These are phyloP conservation scores for Huntiella abstrusa DNA, from an alignment of 2,329 filamentous ascomycete genomes.

Conservation along the genomic window DNA sequence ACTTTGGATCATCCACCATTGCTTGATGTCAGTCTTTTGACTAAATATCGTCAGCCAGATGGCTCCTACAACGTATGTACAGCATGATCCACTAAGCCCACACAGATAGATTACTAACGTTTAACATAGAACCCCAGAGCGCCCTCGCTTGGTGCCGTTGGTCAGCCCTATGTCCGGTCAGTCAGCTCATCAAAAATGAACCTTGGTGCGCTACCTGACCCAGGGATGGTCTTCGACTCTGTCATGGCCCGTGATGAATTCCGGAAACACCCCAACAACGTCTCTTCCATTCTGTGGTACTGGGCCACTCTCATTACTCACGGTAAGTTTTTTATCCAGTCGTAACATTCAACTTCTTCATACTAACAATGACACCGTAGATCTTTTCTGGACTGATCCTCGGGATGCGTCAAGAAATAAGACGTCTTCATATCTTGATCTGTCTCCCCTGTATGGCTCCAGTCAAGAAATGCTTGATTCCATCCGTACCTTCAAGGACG, in stretches of 20 bases:
- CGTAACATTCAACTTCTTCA: background rate
- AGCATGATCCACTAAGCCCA: background rate
- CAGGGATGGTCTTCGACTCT: constrained; percentile 40
- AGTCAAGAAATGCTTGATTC: constrained; percentile 46
- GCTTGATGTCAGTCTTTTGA: constrained; percentile 42
- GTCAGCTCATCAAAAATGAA: constrained; percentile 38
- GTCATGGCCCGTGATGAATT: constrained; percentile 35
- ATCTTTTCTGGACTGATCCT: constrained; percentile 53
- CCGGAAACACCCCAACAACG: constrained; percentile 47
- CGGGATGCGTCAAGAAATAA: constrained; percentile 40
- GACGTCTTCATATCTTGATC: constrained; percentile 53
- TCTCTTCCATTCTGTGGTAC: constrained; percentile 53
- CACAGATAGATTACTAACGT: background rate
- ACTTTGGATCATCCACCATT: constrained; percentile 54
- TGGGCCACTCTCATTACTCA: constrained; percentile 59
- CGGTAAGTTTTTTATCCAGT: constrained; percentile 23
- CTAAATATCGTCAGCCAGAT: constrained; percentile 48
- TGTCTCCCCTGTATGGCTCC: constrained; percentile 53
- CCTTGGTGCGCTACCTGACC: constrained; percentile 49
- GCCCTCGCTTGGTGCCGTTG: constrained; percentile 47
- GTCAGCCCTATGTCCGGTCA: constrained; percentile 46
- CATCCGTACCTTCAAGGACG: constrained; percentile 51
- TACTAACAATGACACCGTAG: constrained; percentile 16
- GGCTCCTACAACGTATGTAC: constrained; percentile 45
- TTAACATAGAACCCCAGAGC: constrained; percentile 37